phyloP scores from a whole-genome alignment of 129 eudicot species.

The Helichrysum umbraculigerum region DNA sequence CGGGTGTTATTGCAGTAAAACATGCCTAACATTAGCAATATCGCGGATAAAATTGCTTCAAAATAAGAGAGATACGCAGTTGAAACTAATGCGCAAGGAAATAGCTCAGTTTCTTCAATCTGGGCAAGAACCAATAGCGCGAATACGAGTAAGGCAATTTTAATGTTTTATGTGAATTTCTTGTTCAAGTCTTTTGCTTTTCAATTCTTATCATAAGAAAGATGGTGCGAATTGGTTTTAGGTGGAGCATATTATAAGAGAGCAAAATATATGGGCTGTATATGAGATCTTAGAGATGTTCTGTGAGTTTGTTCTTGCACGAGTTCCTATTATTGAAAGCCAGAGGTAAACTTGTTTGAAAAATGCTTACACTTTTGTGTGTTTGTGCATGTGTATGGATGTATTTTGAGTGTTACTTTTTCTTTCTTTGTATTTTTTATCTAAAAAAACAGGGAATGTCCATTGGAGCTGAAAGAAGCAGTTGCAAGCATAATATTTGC shows the following conservation, averaged over 20 bases:
- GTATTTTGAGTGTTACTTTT: background rate
- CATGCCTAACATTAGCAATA: slow-evolving; percentile 80
- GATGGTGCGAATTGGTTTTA: slow-evolving; percentile 23
- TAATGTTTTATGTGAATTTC: background rate
- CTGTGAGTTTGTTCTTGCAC: slow-evolving; percentile 92
- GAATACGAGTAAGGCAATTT: slow-evolving; percentile 60
- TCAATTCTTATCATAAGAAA: background rate
- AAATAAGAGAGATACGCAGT: slow-evolving; percentile 85
- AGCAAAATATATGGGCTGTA: slow-evolving; percentile 88
- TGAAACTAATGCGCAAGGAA: slow-evolving; percentile 90
- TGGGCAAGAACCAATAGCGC: slow-evolving; percentile 92
- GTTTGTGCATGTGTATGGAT: background rate
- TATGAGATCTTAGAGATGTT: slow-evolving; percentile 91
- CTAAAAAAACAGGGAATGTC: slow-evolving; percentile 70
- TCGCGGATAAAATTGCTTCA: slow-evolving; percentile 89
- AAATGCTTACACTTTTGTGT: background rate
- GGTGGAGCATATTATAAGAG: slow-evolving; percentile 98
- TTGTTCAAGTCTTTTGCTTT: slow-evolving; percentile 14
- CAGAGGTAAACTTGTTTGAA: slow-evolving; percentile 53
- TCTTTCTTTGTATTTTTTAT: background rate
- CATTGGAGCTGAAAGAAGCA: slow-evolving; percentile 87
- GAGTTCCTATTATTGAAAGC: slow-evolving; percentile 94
- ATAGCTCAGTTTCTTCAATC: slow-evolving; percentile 86
- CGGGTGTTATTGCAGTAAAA: slow-evolving; percentile 70
- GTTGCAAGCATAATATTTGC: slow-evolving; percentile 95